phyloP scores from a whole-genome alignment of 257 asterid genomes.

The Asclepias syriaca region DNA sequence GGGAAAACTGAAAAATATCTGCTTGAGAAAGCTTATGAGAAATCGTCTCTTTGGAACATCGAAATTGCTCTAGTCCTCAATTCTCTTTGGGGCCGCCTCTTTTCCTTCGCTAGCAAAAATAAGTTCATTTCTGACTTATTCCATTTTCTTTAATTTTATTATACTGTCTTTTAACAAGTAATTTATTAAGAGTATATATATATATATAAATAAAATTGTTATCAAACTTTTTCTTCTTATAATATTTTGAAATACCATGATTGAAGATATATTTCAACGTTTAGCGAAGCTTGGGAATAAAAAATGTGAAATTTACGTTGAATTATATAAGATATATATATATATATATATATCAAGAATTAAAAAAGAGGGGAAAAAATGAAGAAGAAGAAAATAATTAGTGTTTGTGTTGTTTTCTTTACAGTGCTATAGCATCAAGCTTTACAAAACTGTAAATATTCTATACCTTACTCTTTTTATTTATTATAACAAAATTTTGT shows the following conservation, averaged over 20 bases:
- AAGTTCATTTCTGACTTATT: neutral
- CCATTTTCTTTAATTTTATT: too few species aligned
- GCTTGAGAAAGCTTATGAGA: too few species aligned
- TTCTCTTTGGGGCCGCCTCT: neutral
- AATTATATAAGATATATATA: neutral
- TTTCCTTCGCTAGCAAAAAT: neutral
- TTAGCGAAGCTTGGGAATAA: neutral
- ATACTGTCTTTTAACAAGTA: too few species aligned
- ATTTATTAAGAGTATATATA: neutral
- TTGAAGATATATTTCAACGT: neutral
- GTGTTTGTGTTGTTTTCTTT: too few species aligned
- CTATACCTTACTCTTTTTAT: neutral
- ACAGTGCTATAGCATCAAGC: neutral
- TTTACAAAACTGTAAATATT: neutral
- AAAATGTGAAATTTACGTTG: neutral
- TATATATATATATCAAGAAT: too few species aligned
- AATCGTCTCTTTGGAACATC: too few species aligned
- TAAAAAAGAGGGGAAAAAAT: too few species aligned
- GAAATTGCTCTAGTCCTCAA: too few species aligned
- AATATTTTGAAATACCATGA: neutral
- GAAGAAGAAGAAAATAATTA: too few species aligned
- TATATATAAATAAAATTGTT: neutral
- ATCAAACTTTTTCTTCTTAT: neutral
- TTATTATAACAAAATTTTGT: neutral
- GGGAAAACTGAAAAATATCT: too few species aligned